Evolutionary conservation across 2,329 filamentous ascomycete genomes (phyloP).

Genomic region (Xylariaceae sp.): DNA sequence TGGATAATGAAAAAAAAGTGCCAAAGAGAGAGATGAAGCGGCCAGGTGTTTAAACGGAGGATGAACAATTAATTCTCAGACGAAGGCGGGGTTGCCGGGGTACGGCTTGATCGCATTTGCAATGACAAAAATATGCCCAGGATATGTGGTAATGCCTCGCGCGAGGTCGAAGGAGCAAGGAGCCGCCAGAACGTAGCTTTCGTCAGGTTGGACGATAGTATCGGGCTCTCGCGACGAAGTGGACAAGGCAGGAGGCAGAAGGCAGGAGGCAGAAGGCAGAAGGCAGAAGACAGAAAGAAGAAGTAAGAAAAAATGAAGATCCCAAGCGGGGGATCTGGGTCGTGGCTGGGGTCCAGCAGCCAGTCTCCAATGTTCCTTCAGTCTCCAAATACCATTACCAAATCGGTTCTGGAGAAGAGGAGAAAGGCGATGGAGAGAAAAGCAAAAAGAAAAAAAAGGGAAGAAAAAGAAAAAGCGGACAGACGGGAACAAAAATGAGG

Average conservation of each 20-base stretch:
- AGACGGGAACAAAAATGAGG: not conserved
- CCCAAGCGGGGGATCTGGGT: conserved; percentile 10
- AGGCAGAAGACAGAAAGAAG: conserved; percentile 4
- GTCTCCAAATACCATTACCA: conserved; percentile 9
- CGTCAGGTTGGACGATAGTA: not conserved
- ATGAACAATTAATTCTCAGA: not conserved
- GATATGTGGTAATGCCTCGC: too few species aligned
- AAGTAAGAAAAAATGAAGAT: conserved; percentile 5
- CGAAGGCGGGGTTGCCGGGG: not conserved
- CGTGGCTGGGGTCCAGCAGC: conserved; percentile 21
- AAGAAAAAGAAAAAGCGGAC: not conserved
- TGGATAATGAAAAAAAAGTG: not conserved
- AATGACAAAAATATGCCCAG: too few species aligned
- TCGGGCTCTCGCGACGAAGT: conserved; percentile 10
- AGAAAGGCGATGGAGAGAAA: not conserved
- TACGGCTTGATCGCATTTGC: not conserved
- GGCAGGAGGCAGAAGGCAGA: conserved; percentile 11
- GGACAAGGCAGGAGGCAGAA: conserved; percentile 3
- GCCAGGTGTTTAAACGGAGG: not conserved
- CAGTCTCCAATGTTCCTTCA: conserved; percentile 14
- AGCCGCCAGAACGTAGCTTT: not conserved
- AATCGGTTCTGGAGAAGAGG: not conserved
- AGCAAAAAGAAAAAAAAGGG: not conserved
- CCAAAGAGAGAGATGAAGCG: not conserved
- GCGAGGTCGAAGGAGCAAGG: not conserved